Percentiles rank a stretch among this genome's conserved stretches.
These are phyloP conservation scores for Yamadazyma taylorii DNA, from an alignment of 1,139 yeast genomes.

Conservation along the genomic window DNA sequence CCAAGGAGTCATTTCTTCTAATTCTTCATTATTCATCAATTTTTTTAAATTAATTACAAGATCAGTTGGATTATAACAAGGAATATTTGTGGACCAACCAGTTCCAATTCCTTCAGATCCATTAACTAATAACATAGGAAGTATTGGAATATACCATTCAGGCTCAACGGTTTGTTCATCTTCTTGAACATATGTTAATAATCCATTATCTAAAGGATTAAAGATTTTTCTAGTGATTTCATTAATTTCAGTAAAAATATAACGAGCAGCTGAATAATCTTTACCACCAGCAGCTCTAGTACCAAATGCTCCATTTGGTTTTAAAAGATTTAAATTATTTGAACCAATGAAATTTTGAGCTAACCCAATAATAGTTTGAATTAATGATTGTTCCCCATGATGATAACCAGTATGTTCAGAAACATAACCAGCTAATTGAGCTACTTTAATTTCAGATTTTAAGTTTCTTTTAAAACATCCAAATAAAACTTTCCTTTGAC, in stretches of 20 bases:
- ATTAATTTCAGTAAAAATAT: constrained; percentile 84
- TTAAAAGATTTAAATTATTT: constrained; percentile 78
- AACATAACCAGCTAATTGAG: constrained; percentile 87
- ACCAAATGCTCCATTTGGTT: constrained; percentile 97
- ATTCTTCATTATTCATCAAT: constrained; percentile 71
- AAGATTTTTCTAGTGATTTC: constrained; percentile 76
- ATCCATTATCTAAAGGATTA: constrained; percentile 76
- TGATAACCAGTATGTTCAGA: constrained; percentile 92
- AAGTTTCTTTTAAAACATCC: constrained; percentile 87
- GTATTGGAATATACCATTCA: constrained; percentile 88
- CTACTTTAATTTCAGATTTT: constrained; percentile 79
- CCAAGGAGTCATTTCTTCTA: constrained; percentile 87
- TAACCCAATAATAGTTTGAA: constrained; percentile 86
- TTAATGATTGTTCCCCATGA: constrained; percentile 89
- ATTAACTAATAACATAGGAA: constrained; percentile 91
- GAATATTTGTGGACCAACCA: constrained; percentile 97
- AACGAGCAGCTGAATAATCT: constrained; percentile 98
- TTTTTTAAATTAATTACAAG: constrained; percentile 71
- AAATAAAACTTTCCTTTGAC: constrained; percentile 89
- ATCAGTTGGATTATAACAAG: constrained; percentile 85
- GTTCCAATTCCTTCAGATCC: constrained; percentile 99
- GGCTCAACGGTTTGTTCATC: constrained; percentile 96
- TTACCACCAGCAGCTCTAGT: constrained; percentile 97
- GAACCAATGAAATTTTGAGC: constrained; percentile 96
- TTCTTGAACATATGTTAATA: constrained; percentile 80